A percentile compares a stretch with the other conserved stretches of the same genome.
Evolutionary conservation across 2,329 filamentous ascomycete species (phyloP).

Genomic region (Fusarium udum): DNA sequence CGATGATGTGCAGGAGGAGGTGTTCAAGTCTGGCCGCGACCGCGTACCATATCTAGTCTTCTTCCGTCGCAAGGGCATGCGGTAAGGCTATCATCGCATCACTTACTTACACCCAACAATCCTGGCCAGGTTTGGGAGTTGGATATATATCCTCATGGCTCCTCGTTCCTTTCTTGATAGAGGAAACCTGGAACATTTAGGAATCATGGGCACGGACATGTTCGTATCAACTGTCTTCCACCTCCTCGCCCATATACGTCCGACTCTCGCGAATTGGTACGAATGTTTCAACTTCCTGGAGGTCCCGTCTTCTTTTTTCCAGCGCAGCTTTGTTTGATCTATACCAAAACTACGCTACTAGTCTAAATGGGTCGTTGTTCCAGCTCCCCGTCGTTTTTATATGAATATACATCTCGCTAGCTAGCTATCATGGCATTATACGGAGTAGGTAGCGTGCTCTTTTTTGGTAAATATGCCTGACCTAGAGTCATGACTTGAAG

Average conservation of each 20-base stretch:
- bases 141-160: background rate
- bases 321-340: background rate
- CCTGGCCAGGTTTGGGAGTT: background rate
- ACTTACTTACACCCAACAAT: background rate
- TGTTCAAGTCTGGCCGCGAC: constrained; percentile 51
- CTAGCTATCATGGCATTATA: constrained; percentile 31
- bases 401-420: constrained; percentile 15
- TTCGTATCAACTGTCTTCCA: background rate
- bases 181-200: background rate
- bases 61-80: constrained; percentile 52
- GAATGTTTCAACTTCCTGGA: background rate
- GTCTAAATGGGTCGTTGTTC: background rate
- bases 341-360: background rate
- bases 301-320: constrained; percentile 1
- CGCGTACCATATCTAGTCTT: constrained; percentile 60
- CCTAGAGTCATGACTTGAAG: background rate
- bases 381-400: background rate
- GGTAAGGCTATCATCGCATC: constrained; percentile 12
- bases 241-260: background rate
- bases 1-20: constrained; percentile 49
- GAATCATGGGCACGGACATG: background rate
- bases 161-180: background rate
- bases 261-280: background rate
- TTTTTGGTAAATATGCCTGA: constrained; percentile 6
- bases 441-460: constrained; percentile 28